phyloP scores from a whole-genome alignment of 768 basidiomycete species.

The Sistotremastrum niveocremeum region DNA sequence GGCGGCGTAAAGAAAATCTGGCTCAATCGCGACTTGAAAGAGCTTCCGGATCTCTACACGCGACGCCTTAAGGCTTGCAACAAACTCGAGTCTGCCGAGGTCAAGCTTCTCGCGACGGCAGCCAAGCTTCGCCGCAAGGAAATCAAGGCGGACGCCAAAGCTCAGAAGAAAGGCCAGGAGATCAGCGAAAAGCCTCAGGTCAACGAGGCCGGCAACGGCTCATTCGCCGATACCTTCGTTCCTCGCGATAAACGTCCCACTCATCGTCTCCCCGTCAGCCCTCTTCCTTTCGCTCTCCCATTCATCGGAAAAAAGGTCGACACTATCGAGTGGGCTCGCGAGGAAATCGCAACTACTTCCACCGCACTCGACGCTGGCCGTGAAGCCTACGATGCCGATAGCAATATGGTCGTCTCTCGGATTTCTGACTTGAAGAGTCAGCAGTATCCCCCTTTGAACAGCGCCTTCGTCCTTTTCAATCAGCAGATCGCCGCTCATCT shows the following conservation, averaged over 20 bases:
- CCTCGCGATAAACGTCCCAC: constrained; percentile 64
- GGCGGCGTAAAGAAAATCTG: constrained; percentile 87
- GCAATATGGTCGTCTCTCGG: no score
- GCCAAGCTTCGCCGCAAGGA: constrained; percentile 50
- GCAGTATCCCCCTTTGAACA: constrained; percentile 46
- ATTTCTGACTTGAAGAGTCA: constrained; percentile 2
- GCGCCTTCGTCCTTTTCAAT: constrained; percentile 85
- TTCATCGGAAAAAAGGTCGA: constrained; percentile 84
- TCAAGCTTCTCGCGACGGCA: constrained; percentile 59
- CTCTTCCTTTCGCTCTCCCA: constrained; percentile 41
- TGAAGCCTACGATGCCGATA: constrained; percentile 8
- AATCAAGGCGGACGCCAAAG: constrained; percentile 31
- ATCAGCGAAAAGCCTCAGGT: constrained; percentile 18
- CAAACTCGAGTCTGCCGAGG: constrained; percentile 84
- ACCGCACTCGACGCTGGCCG: constrained; percentile 39
- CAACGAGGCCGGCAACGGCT: constrained; percentile 8
- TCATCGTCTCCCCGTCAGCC: constrained; percentile 47
- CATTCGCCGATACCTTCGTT: constrained; percentile 40
- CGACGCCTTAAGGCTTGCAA: constrained; percentile 56
- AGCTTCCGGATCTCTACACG: constrained; percentile 73
- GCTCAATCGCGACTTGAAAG: constrained; percentile 83
- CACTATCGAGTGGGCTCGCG: constrained; percentile 78
- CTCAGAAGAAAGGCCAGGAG: constrained; percentile 14
- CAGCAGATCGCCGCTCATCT: constrained; percentile 88
- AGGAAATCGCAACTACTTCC: constrained; percentile 51